Percentiles rank a stretch among this genome's conserved stretches.
These are phyloP conservation scores for Blastocystis sp. DNA, from an alignment of 352 stramenopile species.

Conservation along the genomic window DNA sequence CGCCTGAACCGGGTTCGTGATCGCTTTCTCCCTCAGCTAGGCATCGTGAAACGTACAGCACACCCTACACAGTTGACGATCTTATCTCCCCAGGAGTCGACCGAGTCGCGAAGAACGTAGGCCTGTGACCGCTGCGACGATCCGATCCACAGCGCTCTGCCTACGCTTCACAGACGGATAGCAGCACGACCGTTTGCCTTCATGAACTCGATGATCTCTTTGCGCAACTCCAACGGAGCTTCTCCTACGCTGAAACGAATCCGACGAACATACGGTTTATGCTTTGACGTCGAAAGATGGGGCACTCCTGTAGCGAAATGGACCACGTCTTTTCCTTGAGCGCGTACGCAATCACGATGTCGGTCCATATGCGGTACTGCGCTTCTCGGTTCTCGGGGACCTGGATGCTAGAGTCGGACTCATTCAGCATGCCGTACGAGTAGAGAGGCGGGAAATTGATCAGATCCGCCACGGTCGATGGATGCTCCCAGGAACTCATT, in stretches of 20 bases:
- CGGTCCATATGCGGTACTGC: constrained; percentile 53
- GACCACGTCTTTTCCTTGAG: constrained; percentile 41
- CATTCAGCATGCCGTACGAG: constrained; percentile 2
- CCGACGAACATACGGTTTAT: constrained; percentile 11
- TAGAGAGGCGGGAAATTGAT: constrained; percentile 28
- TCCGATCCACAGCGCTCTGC: constrained; percentile 57
- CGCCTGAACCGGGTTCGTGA: constrained; percentile 34
- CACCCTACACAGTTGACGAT: constrained; percentile 29
- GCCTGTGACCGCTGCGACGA: constrained; percentile 49
- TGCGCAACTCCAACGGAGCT: constrained; percentile 19
- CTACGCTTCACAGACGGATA: neutral
- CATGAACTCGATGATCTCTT: constrained; percentile 59
- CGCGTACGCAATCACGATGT: constrained; percentile 18
- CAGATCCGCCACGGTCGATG: neutral
- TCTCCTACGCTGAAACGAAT: constrained; percentile 30
- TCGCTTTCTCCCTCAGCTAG: constrained; percentile 31
- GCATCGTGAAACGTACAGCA: neutral
- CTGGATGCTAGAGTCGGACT: neutral
- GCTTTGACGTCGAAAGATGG: constrained; percentile 1
- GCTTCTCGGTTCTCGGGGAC: constrained; percentile 43
- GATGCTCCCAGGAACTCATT: constrained; percentile 47
- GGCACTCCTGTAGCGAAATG: constrained; percentile 56
- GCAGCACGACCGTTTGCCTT: neutral
- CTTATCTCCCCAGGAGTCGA: neutral
- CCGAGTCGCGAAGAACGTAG: constrained; percentile 41